Conservation (phyloP, 768 basidiomycete genomes). For the Xerocomellus amylosporus region DNA sequence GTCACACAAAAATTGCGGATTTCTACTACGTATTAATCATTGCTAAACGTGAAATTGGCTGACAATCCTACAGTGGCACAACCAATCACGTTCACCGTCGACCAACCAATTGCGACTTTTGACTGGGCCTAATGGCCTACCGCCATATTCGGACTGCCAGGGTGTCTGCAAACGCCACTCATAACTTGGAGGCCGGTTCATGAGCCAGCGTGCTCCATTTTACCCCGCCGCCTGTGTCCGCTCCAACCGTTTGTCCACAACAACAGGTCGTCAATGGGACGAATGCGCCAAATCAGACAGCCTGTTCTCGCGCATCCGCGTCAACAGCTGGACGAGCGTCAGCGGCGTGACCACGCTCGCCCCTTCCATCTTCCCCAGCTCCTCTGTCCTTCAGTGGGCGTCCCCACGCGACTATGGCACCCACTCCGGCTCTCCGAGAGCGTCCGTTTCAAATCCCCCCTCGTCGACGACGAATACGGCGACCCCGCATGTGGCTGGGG, state of each 20-base stretch:
- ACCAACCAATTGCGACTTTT: too few relatives aligned
- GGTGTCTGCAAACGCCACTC: too few relatives aligned
- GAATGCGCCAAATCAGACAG: conserved; percentile 50
- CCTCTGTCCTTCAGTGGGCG: too few relatives aligned
- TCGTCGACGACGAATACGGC: conserved; percentile 18
- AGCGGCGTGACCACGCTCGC: conserved; percentile 49
- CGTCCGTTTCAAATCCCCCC: conserved; percentile 25
- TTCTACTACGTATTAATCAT: too few relatives aligned
- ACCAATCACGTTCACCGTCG: too few relatives aligned
- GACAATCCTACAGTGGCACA: too few relatives aligned
- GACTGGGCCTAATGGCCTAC: too few relatives aligned
- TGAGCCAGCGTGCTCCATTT: not conserved
- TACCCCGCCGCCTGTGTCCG: conserved; percentile 63
- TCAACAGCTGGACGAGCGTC: conserved; percentile 53
- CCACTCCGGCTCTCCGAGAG: conserved; percentile 17
- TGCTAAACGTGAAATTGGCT: too few relatives aligned
- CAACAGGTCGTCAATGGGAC: conserved; percentile 47
- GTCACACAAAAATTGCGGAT: too few relatives aligned
- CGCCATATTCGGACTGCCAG: too few relatives aligned
- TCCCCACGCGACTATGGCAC: too few relatives aligned
- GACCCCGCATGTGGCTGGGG: conserved; percentile 15
- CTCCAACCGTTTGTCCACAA: conserved; percentile 72
- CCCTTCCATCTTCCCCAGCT: conserved; percentile 14
- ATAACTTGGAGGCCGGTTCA: too few relatives aligned
- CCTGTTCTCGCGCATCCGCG: conserved; percentile 65